Base-by-base conservation (phyloP, 1,139 yeast genomes). In the Pichia sp. region DNA sequence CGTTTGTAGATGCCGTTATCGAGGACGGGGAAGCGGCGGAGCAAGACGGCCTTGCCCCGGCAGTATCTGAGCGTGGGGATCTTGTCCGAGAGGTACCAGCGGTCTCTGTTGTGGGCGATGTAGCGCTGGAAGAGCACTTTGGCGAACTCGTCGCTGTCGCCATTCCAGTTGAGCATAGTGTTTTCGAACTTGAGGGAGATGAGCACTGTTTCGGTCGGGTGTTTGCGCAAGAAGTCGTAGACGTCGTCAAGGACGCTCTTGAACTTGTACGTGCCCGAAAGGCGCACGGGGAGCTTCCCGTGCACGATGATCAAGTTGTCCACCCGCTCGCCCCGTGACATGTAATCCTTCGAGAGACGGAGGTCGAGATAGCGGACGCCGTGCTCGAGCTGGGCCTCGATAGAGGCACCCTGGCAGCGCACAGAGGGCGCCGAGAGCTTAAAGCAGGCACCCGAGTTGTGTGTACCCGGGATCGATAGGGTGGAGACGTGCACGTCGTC, bases 151-250 rank as follows among this genome's bases (percentile, higher is more conserved):
- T 84, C 88, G 50, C 75, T 68, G 51, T 75, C 76, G 58, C 81
- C 78, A 64, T 82, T 76, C 88, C 90, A 84, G 57, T 75, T 77
- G 4, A 59, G 34, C 57, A 82, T 80, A 15, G 81, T 72, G 46
- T 95, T 95, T 69, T 87, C 95, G 65, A 84, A 88, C 67, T 87
- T 87, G 58, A 87, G 69, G 0, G 92, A 85, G 10, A 87, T 80
- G 57, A 87, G 69, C 10, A 85, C 88, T 10, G 81, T 72, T 68
- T 87, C 95, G 2, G 83, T 75, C 2, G 69, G 71, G 68, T 85
- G 77, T 11, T 70, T 60, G 16, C 74, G 71, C 59, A 87, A 71
- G 64, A 84, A 87, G 11, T 73, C 72, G 66, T 83, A 85, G 41
- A 87, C 77, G 57, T 84, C 89, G 1, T 78, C 64, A 80, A 77